These are phyloP conservation scores for Pterocarpus santalinus DNA, from an alignment of 306 rosid species.

Conservation along the genomic window DNA sequence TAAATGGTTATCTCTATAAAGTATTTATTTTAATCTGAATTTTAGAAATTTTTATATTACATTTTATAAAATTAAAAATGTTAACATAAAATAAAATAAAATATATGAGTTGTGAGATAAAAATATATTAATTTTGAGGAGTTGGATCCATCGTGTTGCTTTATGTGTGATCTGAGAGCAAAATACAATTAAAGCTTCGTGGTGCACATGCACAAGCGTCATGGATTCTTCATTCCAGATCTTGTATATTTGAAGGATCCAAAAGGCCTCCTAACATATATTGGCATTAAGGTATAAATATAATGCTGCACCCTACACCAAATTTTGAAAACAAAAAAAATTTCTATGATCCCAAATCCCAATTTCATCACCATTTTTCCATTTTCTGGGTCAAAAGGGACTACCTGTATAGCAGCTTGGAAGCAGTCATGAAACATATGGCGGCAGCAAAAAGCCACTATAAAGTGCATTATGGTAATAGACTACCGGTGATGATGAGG, in stretches of 20 bases:
- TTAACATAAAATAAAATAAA: too few species aligned
- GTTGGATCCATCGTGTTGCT: constrained; percentile 85
- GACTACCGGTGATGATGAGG: constrained; percentile 63
- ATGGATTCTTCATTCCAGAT: constrained; percentile 97
- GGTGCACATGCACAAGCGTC: constrained; percentile 97
- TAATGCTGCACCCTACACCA: background rate
- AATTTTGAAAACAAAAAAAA: background rate
- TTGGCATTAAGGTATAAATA: constrained; percentile 80
- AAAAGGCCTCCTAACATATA: constrained; percentile 84
- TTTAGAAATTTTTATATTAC: too few species aligned
- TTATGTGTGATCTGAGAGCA: constrained; percentile 90
- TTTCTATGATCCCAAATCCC: background rate
- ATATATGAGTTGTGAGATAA: too few species aligned
- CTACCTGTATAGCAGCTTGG: constrained; percentile 81
- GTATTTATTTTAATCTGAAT: too few species aligned
- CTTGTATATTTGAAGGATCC: constrained; percentile 93
- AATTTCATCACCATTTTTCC: background rate
- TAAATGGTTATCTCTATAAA: too few species aligned
- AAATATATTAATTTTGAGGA: constrained; percentile 53
- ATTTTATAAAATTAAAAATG: too few species aligned
- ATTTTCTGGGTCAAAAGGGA: constrained; percentile 82
- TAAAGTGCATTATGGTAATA: constrained; percentile 92
- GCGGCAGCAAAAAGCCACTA: constrained; percentile 84
- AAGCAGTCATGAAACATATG: constrained; percentile 99
- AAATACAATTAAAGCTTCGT: constrained; percentile 71